phyloP scores from a whole-genome alignment of 2,329 filamentous ascomycete genomes.

The Ophiostoma triangulosporum region DNA sequence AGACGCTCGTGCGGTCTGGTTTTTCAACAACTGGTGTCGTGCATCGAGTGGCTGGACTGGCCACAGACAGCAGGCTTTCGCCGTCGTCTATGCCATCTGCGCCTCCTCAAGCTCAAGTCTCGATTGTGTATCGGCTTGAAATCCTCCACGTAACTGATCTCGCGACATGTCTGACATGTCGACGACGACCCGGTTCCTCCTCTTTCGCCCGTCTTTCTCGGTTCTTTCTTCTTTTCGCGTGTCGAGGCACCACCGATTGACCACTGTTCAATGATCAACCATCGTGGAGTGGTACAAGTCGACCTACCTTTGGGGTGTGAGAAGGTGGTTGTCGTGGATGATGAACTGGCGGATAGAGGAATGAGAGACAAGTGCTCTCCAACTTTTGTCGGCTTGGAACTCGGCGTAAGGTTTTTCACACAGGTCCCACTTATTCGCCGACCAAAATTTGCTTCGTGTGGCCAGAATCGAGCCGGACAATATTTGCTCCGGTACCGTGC shows the following conservation, averaged over 20 bases:
- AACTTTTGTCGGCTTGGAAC: conserved; percentile 5
- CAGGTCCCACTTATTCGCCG: neutral
- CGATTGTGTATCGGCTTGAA: neutral
- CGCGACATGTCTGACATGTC: neutral
- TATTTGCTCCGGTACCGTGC: conserved; percentile 5
- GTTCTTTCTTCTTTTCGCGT: conserved; percentile 13
- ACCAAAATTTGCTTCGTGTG: conserved; percentile 12
- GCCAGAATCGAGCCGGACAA: conserved; percentile 8
- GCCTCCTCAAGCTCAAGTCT: neutral
- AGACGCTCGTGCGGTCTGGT: conserved; percentile 3
- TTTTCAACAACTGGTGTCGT: conserved; percentile 1
- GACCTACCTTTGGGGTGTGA: conserved; percentile 9
- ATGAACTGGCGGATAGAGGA: neutral
- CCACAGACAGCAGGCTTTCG: neutral
- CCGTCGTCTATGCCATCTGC: neutral
- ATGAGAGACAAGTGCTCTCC: conserved; percentile 1
- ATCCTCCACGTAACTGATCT: neutral
- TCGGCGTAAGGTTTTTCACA: neutral
- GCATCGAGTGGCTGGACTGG: neutral
- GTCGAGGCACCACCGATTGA: conserved; percentile 7
- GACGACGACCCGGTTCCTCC: neutral
- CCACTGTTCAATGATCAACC: conserved; percentile 13
- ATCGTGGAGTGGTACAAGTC: conserved; percentile 12
- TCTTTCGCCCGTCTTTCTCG: conserved; percentile 2
- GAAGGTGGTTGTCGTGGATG: conserved; percentile 8